Evolutionary conservation across 768 basidiomycete species (phyloP), one percentile per base, ranked within the genome.

Genomic region (Phlegmacium glaucopus): DNA sequence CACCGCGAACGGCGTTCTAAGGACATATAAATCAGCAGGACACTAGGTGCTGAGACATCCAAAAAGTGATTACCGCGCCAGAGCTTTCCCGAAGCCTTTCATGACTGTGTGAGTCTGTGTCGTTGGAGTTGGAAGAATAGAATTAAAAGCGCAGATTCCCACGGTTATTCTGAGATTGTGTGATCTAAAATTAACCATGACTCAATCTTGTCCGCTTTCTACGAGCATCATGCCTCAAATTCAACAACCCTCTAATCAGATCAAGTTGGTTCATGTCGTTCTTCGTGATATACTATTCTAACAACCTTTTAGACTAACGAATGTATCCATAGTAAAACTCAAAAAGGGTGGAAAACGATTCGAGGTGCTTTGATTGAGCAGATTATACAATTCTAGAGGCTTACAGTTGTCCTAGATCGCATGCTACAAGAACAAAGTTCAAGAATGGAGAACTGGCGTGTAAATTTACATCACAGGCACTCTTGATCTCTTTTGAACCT

Each of bases 361-460:
- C 64, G 96, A 99, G 78, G 94, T 92, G 56, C 4, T 47, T 16
- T 39, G 35, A 45, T 34, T 11, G 22, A 22, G 22, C 5, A 22
- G 22, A 22, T 22, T 5, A 22, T 5, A 22, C 22, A 5, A 22
- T 22, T 5, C 22, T 22, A 22, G 5, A 22, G 5, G 22, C 5
- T 22, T 22, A 22, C 22, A 44, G 1, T 32, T 11, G 15, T 18
- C 26, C 9, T 45, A 77, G 95, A 89, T 99, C 59, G 95, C 96
- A 30, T 96, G 94, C 68, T 99, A 98, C 75, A 95, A 97, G 76
- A 99, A 99, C 70, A 97, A 97, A 69, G 96, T 99, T 22, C 91
- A 94, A 57, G 94, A 96, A 65, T 99, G 86, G 82, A 75, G 96
- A 49, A 91, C 80, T 48, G 94, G 94, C 51, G 88, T 95, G 85